phyloP scores from a whole-genome alignment of 495 filamentous ascomycete species.

The Penicillium roqueforti region DNA sequence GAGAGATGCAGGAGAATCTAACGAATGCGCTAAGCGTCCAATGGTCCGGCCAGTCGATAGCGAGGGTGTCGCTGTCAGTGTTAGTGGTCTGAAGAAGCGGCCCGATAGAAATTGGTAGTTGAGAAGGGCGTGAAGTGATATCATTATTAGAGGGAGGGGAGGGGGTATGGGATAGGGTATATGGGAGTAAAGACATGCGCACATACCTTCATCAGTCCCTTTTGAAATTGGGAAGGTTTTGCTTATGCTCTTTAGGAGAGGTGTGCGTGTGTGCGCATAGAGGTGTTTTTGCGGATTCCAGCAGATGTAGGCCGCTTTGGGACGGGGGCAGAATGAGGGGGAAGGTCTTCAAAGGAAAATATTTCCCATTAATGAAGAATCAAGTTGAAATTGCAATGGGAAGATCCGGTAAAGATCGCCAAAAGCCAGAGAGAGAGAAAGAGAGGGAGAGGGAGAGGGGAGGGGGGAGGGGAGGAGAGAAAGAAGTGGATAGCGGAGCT shows the following conservation, averaged over 20 bases:
- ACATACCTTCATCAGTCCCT: conserved; percentile 34
- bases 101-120: conserved; percentile 5
- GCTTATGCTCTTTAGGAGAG: neutral
- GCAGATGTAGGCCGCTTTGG: conserved; percentile 7
- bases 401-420: conserved; percentile 6
- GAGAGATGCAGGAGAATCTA: conserved; percentile 20
- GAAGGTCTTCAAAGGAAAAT: neutral
- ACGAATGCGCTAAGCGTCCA: conserved; percentile 19
- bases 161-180: conserved; percentile 5
- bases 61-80: conserved; percentile 16
- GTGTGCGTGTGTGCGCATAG: conserved; percentile 25
- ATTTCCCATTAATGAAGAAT: neutral
- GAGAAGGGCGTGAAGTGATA: conserved; percentile 22
- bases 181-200: conserved; percentile 8
- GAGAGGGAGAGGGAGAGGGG: conserved; percentile 13
- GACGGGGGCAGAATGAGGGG: conserved; percentile 2
- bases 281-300: conserved; percentile 26
- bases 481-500: conserved; percentile 24
- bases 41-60: conserved; percentile 13
- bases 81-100: conserved; percentile 14
- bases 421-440: conserved; percentile 5
- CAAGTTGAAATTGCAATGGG: neutral
- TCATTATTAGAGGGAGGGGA: conserved; percentile 20
- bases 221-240: conserved; percentile 21
- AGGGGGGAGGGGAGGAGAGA: conserved; percentile 11